Evolutionary conservation across 106 monocot genomes (phyloP).

Genomic region (Dioscorea alata): DNA sequence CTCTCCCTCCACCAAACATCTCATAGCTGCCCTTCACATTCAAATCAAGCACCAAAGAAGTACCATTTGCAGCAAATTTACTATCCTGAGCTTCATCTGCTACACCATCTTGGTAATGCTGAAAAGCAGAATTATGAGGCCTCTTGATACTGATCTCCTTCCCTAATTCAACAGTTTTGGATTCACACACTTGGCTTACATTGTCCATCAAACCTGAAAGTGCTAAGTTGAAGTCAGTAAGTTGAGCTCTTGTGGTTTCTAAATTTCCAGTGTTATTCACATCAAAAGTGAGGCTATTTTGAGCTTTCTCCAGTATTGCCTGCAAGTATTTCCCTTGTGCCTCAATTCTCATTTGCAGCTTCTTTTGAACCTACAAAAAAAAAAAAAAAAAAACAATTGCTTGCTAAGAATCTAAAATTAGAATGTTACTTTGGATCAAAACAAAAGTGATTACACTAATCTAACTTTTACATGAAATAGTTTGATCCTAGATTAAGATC

Average conservation of each 20-base stretch:
- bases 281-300: conserved; percentile 40
- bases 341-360: conserved; percentile 78
- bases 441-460: background rate
- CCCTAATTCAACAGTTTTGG: conserved; percentile 7
- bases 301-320: conserved; percentile 69
- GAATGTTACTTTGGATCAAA: background rate
- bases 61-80: conserved; percentile 21
- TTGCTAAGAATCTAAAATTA: background rate
- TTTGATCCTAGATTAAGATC: too few species aligned
- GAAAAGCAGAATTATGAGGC: conserved; percentile 10
- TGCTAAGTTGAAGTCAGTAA: conserved; percentile 40
- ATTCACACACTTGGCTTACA: conserved; percentile 19
- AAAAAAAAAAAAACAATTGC: too few species aligned
- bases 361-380: conserved; percentile 68
- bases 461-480: too few species aligned
- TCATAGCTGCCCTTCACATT: conserved; percentile 50
- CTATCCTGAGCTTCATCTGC: conserved; percentile 7
- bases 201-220: conserved; percentile 48
- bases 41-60: conserved; percentile 35
- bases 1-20: conserved; percentile 22
- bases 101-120: conserved; percentile 16
- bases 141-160: background rate
- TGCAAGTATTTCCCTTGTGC: conserved; percentile 86
- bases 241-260: conserved; percentile 21
- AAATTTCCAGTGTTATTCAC: conserved; percentile 18